These are phyloP conservation scores for Pilasporangium apinafurcum DNA, from an alignment of 352 stramenopile species.

Conservation along the genomic window DNA sequence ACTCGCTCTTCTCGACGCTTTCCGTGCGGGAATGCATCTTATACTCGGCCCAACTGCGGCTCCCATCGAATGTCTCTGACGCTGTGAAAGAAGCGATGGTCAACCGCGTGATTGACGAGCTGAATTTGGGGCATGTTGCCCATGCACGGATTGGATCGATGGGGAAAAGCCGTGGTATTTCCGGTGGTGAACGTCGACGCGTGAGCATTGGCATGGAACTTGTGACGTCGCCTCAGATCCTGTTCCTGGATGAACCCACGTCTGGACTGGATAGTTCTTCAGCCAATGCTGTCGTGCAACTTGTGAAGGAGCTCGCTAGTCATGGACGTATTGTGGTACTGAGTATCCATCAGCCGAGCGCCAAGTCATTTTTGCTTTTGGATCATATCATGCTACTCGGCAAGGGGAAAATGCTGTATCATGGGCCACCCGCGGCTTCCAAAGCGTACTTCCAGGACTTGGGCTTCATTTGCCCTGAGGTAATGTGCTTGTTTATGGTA, in stretches of 20 bases:
- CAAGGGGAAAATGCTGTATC: conserved; percentile 68
- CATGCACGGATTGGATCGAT: conserved; percentile 49
- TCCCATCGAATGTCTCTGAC: conserved; percentile 41
- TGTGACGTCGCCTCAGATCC: conserved; percentile 82
- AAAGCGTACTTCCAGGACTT: conserved; percentile 58
- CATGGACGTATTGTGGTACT: conserved; percentile 78
- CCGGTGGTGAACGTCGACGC: conserved; percentile 89
- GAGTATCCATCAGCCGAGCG: conserved; percentile 88
- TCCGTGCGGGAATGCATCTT: conserved; percentile 80
- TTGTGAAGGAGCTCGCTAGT: conserved; percentile 81
- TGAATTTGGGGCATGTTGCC: conserved; percentile 66
- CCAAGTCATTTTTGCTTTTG: conserved; percentile 86
- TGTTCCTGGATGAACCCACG: conserved; percentile 91
- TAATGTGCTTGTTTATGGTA: conserved; percentile 11
- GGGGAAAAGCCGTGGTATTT: conserved; percentile 78
- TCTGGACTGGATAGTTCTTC: conserved; percentile 89
- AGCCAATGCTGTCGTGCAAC: conserved; percentile 86
- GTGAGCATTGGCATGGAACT: conserved; percentile 93
- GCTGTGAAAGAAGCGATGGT: conserved; percentile 62
- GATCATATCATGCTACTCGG: conserved; percentile 89
- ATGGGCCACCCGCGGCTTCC: conserved; percentile 33
- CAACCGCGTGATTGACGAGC: conserved; percentile 53
- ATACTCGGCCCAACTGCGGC: conserved; percentile 76
- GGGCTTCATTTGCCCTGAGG: conserved; percentile 58
- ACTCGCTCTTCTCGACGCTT: conserved; percentile 73